Evolutionary conservation across 1,284 basidiomycete genomes (phyloP), one percentile per base, ranked within the genome.

Genomic region (Trichosporon sp.): DNA sequence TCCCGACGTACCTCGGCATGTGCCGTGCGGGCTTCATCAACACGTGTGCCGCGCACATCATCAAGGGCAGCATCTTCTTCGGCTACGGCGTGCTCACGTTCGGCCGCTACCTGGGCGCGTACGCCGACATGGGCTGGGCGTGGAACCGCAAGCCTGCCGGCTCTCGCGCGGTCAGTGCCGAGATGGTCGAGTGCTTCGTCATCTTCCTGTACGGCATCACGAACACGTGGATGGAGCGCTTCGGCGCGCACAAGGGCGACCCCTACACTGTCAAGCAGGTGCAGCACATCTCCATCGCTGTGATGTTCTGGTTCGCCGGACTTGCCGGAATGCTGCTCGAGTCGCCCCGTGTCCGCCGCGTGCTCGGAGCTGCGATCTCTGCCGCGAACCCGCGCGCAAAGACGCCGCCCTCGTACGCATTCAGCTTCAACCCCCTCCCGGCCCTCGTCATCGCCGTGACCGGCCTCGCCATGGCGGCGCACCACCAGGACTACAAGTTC

Each of bases 151-250:
- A 72, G 58, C 76, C 78, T 7, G 62, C 59, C 2, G 65, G 73
- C 54, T 59, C 65, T 34, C 58, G 61, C 79, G 63, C 83, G 56
- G 84, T 86, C 10, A 87, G 88, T 2, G 94, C 90, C 6, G 95
- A 98, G 80, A 90, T 92, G 70, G 85, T 92, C 69, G 95, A 98
- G 80, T 92, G 88, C 5, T 75, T 85, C 9, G 86, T 95, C 66
- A 94, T 97, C 73, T 95, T 95, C 80, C 49, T 87, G 0, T 97
- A 98, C 76, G 95, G 95, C 16, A 83, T 87, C 49, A 90, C 91
- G 52, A 96, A 98, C 78, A 94, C 90, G 8, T 98, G 93, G 92
- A 93, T 98, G 91, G 95, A 98, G 79, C 86, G 92, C 58, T 91
- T 96, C 71, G 94, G 93, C 8, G 89, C 88, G 0, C 79, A 86